Evolutionary conservation across 108 stramenopile species (phyloP).

Genomic region (Thalassiosira profunda): DNA sequence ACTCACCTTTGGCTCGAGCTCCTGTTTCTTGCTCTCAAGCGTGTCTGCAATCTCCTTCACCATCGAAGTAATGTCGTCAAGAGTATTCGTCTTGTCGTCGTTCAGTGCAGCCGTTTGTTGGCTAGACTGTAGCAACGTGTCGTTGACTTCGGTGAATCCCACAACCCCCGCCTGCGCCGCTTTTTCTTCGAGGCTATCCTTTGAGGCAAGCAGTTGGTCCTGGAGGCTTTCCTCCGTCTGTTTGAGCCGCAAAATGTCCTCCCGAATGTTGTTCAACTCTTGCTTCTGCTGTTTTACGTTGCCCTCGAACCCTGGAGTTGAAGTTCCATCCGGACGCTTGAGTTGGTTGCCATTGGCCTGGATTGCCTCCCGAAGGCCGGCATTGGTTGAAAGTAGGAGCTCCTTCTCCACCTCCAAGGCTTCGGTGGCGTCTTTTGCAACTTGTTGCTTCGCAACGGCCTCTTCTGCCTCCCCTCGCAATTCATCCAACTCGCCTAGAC

Average conservation of each 20-base stretch:
- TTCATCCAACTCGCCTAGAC: neutral
- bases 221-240: slow-evolving; percentile 55
- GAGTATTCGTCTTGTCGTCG: slow-evolving; percentile 62
- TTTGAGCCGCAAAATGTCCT: slow-evolving; percentile 50
- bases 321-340: slow-evolving; percentile 7
- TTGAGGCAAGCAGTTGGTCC: slow-evolving; percentile 53
- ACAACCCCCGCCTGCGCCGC: slow-evolving; percentile 73
- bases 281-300: slow-evolving; percentile 28
- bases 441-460: slow-evolving; percentile 6
- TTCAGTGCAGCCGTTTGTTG: slow-evolving; percentile 67
- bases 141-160: slow-evolving; percentile 65
- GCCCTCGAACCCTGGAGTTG: neutral
- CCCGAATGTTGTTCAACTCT: slow-evolving; percentile 39
- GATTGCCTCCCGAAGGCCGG: slow-evolving; percentile 9
- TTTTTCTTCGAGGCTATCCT: slow-evolving; percentile 59
- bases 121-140: slow-evolving; percentile 53
- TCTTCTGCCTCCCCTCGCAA: slow-evolving; percentile 22
- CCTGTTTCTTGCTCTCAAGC: slow-evolving; percentile 57
- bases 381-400: slow-evolving; percentile 1
- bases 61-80: slow-evolving; percentile 75
- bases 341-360: too few species aligned
- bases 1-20: slow-evolving; percentile 58
- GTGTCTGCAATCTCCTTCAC: slow-evolving; percentile 61
- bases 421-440: slow-evolving; percentile 6
- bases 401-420: slow-evolving; percentile 12